These are phyloP conservation scores for Vishniacozyma victoriae DNA, from an alignment of 768 basidiomycete species.

Conservation along the genomic window DNA sequence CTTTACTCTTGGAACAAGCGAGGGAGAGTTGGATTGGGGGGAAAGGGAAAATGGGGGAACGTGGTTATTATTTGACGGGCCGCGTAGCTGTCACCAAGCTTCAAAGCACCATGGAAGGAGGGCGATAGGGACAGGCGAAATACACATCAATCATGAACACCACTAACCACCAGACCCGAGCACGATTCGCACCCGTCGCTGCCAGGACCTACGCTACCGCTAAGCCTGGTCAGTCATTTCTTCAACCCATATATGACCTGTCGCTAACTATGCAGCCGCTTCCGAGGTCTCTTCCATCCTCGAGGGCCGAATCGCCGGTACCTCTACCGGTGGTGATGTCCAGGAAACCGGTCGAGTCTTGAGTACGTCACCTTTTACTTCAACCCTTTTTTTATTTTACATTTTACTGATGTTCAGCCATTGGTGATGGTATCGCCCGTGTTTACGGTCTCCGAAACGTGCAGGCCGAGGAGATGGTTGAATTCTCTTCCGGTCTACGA, in stretches of 20 bases:
- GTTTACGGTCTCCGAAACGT: constrained; percentile 98
- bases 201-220: constrained; percentile 80
- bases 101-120: too few relatives aligned
- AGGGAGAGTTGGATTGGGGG: not conserved
- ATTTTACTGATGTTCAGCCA: constrained; percentile 55
- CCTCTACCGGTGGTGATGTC: constrained; percentile 83
- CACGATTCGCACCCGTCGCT: constrained; percentile 41
- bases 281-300: constrained; percentile 99
- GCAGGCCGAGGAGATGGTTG: constrained; percentile 99
- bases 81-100: too few relatives aligned
- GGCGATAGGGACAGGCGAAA: not conserved
- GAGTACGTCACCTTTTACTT: constrained; percentile 57
- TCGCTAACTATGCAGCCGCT: constrained; percentile 59
- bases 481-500: constrained; percentile 99
- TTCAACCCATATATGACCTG: not conserved
- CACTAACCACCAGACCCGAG: constrained; percentile 40
- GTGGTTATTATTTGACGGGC: not conserved
- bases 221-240: constrained; percentile 71
- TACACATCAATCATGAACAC: not conserved
- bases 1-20: not conserved
- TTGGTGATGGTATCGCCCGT: constrained; percentile 92
- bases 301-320: constrained; percentile 94
- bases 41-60: not conserved
- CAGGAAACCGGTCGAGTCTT: constrained; percentile 99
- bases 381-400: not conserved